Evolutionary conservation across 2,329 filamentous ascomycete species (phyloP), one percentile per base, ranked within the genome.

Genomic region (Mollisiaceae sp.): DNA sequence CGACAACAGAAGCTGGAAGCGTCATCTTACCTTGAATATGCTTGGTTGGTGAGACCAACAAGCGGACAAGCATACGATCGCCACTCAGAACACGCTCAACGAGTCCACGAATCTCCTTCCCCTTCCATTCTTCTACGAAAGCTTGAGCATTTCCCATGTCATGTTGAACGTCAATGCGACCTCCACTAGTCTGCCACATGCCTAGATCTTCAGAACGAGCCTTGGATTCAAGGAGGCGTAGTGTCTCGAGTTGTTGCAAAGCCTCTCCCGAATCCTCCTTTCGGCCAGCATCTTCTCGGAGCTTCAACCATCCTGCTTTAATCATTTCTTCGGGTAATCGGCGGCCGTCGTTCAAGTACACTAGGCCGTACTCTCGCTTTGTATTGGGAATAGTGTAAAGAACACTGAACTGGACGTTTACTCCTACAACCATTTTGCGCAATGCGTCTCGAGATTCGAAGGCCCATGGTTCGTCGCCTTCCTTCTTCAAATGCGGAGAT

Each of bases 391-490:
- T 91, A 66, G 90, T 92, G 81, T 99, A 98, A 61, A 94, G 85
- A 52, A 97, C 85, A 66, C 88, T 88, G 83, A 94, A 97, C 73
- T 94, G 89, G 68, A 99, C 84, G 35, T 89, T 86, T 79, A 97
- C 97, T 76, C 94, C 94, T 64, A 98, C 91, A 47, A 90, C 85
- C 60, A 94, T 83, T 71, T 90, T 89, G 75, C 95, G 91, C 67
- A 99, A 86, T 78, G 91, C 95, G 80, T 99, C 95, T 76, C 95
- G 92, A 66, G 95, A 97, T 79, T 95, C 91, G 79, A 97, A 99
- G 65, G 92, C 93, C 76, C 91, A 96, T 43, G 91, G 89, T 85
- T 97, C 94, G 75, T 97, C 94, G 65, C 92, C 93, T 73, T 97
- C 94, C 79, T 93, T 90, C 81, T 86, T 90, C 78, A 97, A 78